These are phyloP conservation scores for Pseudozyma thailandica DNA, from an alignment of 1,284 basidiomycete species.

Conservation along the genomic window DNA sequence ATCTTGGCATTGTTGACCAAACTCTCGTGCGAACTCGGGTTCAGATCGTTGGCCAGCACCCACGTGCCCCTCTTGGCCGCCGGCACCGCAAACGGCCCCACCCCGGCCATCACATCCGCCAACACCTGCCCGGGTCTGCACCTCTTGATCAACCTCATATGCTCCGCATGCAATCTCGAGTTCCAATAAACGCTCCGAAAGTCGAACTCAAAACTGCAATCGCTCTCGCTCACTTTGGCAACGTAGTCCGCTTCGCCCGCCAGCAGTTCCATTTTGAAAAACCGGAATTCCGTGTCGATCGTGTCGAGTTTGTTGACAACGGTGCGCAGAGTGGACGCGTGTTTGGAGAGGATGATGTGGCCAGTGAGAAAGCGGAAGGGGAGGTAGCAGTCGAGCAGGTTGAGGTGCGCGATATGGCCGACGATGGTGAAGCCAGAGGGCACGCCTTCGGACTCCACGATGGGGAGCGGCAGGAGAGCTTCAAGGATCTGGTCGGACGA, in stretches of 20 bases:
- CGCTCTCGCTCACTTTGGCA: constrained; percentile 73
- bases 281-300: constrained; percentile 87
- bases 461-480: constrained; percentile 25
- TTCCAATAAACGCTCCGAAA: constrained; percentile 98
- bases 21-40: constrained; percentile 85
- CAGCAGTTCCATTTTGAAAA: constrained; percentile 96
- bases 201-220: constrained; percentile 90
- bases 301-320: constrained; percentile 95
- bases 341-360: constrained; percentile 75
- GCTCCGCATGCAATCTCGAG: constrained; percentile 90
- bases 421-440: constrained; percentile 88
- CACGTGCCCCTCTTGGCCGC: constrained; percentile 81
- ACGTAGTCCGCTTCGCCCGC: constrained; percentile 87
- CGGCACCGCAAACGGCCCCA: constrained; percentile 95
- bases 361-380: constrained; percentile 92
- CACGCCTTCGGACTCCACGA: constrained; percentile 73
- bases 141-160: constrained; percentile 81
- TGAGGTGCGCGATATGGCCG: constrained; percentile 91
- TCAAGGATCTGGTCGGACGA: constrained; percentile 44
- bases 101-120: constrained; percentile 95
- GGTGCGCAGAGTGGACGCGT: constrained; percentile 78
- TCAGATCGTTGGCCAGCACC: constrained; percentile 93
- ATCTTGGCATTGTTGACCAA: constrained; percentile 69
- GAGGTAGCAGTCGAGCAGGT: constrained; percentile 87
- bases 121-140: constrained; percentile 77